Evolutionary conservation across 2,329 filamentous ascomycete species (phyloP).

Genomic region (Microcera coccophila): DNA sequence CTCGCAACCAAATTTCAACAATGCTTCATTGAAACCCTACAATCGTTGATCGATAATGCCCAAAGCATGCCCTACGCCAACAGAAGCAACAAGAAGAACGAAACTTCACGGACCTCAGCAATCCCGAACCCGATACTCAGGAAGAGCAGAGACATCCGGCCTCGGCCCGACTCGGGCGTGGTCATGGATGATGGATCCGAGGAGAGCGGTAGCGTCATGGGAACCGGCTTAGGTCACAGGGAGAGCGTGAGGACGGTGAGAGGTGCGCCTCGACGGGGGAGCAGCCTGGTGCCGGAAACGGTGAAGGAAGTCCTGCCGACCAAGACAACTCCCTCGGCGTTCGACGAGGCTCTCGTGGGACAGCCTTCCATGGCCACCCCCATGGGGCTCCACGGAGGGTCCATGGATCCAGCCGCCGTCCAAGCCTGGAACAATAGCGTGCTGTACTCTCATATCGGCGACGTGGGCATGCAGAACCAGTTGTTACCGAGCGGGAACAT

Average conservation of each 20-base stretch:
- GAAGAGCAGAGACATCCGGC: conserved; percentile 23
- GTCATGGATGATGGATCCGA: conserved; percentile 38
- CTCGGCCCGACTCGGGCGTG: conserved; percentile 38
- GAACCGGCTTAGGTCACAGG: conserved; percentile 20
- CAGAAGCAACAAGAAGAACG: conserved; percentile 39
- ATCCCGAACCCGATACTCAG: conserved; percentile 19
- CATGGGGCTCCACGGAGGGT: conserved; percentile 6
- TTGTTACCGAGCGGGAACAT: conserved; percentile 17
- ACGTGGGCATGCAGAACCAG: conserved; percentile 19
- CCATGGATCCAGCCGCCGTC: conserved; percentile 20
- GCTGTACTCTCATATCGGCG: conserved; percentile 18
- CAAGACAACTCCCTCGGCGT: conserved; percentile 9
- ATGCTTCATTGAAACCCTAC: conserved; percentile 38
- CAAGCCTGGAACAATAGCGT: conserved; percentile 31
- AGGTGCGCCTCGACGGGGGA: conserved; percentile 15
- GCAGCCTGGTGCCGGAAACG: conserved; percentile 24
- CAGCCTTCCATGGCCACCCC: conserved; percentile 20
- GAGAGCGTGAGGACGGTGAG: conserved; percentile 32
- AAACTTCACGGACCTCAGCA: conserved; percentile 21
- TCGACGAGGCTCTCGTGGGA: conserved; percentile 18
- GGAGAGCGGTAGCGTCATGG: conserved; percentile 33
- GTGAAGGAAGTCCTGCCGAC: conserved; percentile 17
- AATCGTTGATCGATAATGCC: conserved; percentile 33
- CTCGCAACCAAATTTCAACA: conserved; percentile 39
- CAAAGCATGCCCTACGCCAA: conserved; percentile 39